Conservation (phyloP, 352 stramenopile genomes). For the Phytophthora fragariae region DNA sequence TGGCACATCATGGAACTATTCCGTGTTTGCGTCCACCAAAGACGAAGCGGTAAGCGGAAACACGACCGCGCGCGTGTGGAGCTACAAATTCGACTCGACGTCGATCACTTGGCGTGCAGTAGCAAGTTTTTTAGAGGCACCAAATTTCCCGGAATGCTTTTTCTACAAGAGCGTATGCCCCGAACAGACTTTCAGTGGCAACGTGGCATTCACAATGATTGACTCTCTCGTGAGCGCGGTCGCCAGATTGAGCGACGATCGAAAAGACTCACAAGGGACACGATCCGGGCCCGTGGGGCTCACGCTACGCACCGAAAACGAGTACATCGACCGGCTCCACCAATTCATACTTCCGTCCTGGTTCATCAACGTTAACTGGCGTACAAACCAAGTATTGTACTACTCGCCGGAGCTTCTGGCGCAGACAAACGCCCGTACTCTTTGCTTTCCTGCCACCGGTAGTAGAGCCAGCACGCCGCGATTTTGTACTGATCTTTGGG, state of each 20-base stretch:
- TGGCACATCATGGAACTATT: constrained; percentile 44
- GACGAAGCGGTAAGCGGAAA: constrained; percentile 15
- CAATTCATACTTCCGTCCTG: constrained; percentile 46
- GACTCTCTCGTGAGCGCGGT: constrained; percentile 40
- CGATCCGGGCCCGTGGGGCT: constrained; percentile 5
- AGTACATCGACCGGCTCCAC: constrained; percentile 54
- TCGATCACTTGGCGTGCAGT: constrained; percentile 43
- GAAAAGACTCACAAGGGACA: background rate
- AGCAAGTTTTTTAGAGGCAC: constrained; percentile 20
- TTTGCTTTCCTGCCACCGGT: constrained; percentile 32
- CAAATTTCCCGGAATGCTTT: constrained; percentile 40
- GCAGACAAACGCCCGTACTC: background rate
- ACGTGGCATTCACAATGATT: constrained; percentile 42
- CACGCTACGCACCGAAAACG: constrained; percentile 28
- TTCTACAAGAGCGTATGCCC: constrained; percentile 37
- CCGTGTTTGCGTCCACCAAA: constrained; percentile 33
- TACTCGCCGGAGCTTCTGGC: constrained; percentile 36
- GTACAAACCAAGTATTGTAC: constrained; percentile 46
- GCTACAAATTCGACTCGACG: constrained; percentile 54
- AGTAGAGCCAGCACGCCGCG: constrained; percentile 1
- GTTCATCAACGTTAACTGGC: constrained; percentile 42
- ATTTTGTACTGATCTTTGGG: constrained; percentile 38
- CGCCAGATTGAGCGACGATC: background rate
- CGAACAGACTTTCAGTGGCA: constrained; percentile 13
- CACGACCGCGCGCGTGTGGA: constrained; percentile 33